These are phyloP conservation scores for Dendryphion nanum DNA, from an alignment of 2,329 filamentous ascomycete species.

Conservation along the genomic window DNA sequence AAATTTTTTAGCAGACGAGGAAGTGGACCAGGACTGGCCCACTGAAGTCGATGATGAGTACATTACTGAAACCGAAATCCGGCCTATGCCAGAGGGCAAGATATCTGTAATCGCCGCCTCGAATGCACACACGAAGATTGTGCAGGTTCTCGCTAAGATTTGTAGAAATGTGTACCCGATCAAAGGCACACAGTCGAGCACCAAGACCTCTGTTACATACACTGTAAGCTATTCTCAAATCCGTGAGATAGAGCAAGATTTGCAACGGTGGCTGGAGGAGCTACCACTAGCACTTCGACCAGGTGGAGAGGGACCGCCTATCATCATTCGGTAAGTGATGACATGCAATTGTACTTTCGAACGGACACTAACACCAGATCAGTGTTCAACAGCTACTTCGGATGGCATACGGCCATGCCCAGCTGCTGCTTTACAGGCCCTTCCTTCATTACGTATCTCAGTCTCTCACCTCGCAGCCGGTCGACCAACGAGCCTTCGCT, in stretches of 20 bases:
- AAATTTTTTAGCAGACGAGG: constrained; percentile 48
- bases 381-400: constrained; percentile 71
- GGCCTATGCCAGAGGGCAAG: constrained; percentile 54
- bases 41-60: constrained; percentile 51
- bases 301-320: constrained; percentile 70
- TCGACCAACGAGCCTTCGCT: constrained; percentile 77
- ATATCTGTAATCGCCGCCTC: constrained; percentile 59
- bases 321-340: constrained; percentile 68
- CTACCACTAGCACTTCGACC: constrained; percentile 77
- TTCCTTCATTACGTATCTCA: constrained; percentile 82
- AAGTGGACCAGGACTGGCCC: constrained; percentile 50
- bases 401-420: constrained; percentile 79
- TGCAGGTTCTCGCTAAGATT: constrained; percentile 59
- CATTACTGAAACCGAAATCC: constrained; percentile 49
- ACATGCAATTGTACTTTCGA: not conserved
- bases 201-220: constrained; percentile 51
- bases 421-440: constrained; percentile 78
- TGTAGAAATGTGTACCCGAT: constrained; percentile 64
- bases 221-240: constrained; percentile 64
- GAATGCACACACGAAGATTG: constrained; percentile 60
- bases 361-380: not conserved
- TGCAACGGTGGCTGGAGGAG: constrained; percentile 62
- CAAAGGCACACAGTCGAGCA: constrained; percentile 46
- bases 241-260: constrained; percentile 61
- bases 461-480: constrained; percentile 45